These are phyloP conservation scores for Globisporangium viniferum DNA, from an alignment of 352 stramenopile genomes.

Conservation along the genomic window DNA sequence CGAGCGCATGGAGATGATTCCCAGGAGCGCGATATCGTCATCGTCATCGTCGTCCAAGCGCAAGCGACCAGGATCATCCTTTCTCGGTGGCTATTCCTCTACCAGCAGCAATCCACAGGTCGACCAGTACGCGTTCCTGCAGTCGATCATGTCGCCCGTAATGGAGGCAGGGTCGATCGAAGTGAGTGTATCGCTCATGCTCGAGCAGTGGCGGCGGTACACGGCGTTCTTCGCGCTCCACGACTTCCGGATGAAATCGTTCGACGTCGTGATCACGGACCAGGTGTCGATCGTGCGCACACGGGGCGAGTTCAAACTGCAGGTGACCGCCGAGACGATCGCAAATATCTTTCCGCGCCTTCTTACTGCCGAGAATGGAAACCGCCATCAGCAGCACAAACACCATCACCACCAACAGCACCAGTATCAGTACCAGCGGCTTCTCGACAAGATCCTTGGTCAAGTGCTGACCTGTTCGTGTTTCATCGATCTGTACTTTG, in stretches of 20 bases:
- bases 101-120: background rate
- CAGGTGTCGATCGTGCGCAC: constrained; percentile 10
- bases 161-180: constrained; percentile 12
- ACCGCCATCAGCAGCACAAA: background rate
- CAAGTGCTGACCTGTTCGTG: constrained; percentile 16
- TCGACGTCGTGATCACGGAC: constrained; percentile 8
- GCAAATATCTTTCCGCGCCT: constrained; percentile 8
- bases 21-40: background rate
- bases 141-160: constrained; percentile 9
- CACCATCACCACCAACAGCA: background rate
- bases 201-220: constrained; percentile 17
- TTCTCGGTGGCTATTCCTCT: background rate
- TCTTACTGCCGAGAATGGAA: background rate
- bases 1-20: background rate
- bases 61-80: background rate
- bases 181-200: constrained; percentile 5
- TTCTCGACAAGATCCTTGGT: constrained; percentile 20
- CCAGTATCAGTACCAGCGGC: background rate
- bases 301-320: constrained; percentile 9
- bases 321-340: constrained; percentile 4
- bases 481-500: constrained; percentile 26
- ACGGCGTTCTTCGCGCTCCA: constrained; percentile 5
- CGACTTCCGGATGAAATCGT: constrained; percentile 8
- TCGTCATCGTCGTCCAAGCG: constrained; percentile 1
- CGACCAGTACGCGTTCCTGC: constrained; percentile 11